Conservation (phyloP, 805 yeast species). For the Hanseniaspora guilliermondii region DNA sequence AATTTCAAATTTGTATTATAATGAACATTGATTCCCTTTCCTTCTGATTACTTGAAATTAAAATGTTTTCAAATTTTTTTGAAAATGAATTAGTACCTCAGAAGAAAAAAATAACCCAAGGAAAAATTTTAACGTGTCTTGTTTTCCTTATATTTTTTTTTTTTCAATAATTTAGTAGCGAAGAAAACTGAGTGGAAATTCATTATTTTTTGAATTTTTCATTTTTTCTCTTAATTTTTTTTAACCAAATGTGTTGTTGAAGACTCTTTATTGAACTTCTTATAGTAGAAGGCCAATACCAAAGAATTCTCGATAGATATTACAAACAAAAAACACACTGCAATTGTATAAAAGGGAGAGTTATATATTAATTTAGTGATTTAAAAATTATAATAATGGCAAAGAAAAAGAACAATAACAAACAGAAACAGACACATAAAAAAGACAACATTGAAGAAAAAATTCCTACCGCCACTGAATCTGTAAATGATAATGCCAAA, state of each 20-base stretch:
- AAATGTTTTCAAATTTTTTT: not conserved
- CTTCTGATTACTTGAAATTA: not conserved
- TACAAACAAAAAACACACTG: too few species aligned
- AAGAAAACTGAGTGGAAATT: too few species aligned
- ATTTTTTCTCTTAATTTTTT: not conserved
- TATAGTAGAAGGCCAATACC: too few species aligned
- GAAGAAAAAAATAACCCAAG: not conserved
- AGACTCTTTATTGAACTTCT: too few species aligned
- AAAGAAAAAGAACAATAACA: not conserved
- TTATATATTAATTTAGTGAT: too few species aligned
- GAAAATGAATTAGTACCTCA: too few species aligned
- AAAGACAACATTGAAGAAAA: not conserved
- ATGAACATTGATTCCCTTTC: too few species aligned
- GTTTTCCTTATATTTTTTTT: not conserved
- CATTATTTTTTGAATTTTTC: not conserved
- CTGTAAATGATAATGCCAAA: not conserved
- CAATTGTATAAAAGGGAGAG: too few species aligned
- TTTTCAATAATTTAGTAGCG: not conserved
- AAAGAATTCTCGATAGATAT: too few species aligned
- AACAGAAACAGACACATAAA: not conserved
- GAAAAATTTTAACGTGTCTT: not conserved
- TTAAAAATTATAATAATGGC: not conserved
- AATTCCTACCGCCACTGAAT: not conserved
- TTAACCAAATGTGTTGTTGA: too few species aligned
- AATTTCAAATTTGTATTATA: too few species aligned